Conservation (phyloP, 176 grass and related monocot species). For the Aegilops umbellulata region DNA sequence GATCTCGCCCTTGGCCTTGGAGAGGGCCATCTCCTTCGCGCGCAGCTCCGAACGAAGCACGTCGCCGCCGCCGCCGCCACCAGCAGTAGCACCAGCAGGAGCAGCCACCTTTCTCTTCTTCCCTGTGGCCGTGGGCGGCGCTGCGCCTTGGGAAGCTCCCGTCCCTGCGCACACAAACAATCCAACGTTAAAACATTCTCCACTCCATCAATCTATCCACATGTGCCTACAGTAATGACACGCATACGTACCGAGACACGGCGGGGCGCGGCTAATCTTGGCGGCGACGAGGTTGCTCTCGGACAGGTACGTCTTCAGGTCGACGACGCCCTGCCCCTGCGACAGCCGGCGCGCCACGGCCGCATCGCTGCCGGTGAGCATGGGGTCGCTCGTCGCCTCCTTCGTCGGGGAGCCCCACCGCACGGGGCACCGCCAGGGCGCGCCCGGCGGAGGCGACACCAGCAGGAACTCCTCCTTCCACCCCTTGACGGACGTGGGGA, state of each 20-base stretch:
- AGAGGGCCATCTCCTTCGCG: conserved; percentile 31
- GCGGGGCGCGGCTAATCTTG: conserved; percentile 36
- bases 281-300: conserved; percentile 53
- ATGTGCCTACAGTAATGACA: no score
- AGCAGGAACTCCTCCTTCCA: conserved; percentile 53
- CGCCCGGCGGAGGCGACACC: conserved; percentile 25
- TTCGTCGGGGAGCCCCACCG: conserved; percentile 24
- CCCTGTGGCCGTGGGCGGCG: neutral
- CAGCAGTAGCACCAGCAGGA: neutral
- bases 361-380: conserved; percentile 19
- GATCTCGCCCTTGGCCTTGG: conserved; percentile 23
- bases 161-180: neutral
- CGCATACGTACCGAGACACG: neutral
- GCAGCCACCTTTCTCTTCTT: conserved; percentile 14
- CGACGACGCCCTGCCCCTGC: conserved; percentile 40
- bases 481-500: conserved; percentile 28
- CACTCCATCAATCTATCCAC: neutral
- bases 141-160: neutral
- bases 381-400: conserved; percentile 22
- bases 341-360: conserved; percentile 12
- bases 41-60: conserved; percentile 21
- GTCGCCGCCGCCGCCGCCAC: neutral
- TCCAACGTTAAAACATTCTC: neutral
- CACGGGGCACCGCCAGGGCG: conserved; percentile 39
- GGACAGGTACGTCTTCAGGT: conserved; percentile 37